Conservation (phyloP, 176 grass and related monocot genomes). For the Triticum dicoccoides region DNA sequence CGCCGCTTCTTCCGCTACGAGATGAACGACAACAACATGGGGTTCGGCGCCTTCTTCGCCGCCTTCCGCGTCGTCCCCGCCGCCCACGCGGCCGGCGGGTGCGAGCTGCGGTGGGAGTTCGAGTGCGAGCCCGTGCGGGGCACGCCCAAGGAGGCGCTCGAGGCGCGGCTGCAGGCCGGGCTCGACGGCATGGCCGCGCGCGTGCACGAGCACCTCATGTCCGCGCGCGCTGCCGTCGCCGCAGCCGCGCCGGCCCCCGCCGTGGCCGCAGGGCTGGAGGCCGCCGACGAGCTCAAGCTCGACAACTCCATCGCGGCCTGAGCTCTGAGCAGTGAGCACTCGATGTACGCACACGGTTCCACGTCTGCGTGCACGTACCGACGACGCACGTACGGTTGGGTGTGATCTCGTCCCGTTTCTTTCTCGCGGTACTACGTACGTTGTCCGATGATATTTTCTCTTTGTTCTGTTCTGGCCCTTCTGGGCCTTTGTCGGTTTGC, state of each 20-base stretch:
- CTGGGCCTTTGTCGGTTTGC: background rate
- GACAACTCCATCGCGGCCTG: constrained; percentile 46
- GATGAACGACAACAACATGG: constrained; percentile 92
- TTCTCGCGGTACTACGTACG: background rate
- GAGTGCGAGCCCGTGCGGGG: constrained; percentile 48
- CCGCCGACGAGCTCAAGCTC: constrained; percentile 31
- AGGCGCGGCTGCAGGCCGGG: constrained; percentile 44
- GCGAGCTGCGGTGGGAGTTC: constrained; percentile 57
- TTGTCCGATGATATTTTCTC: background rate
- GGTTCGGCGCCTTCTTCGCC: constrained; percentile 62
- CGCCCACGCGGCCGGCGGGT: background rate
- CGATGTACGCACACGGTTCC: too few species aligned
- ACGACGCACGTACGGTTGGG: too few species aligned
- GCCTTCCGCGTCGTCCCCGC: constrained; percentile 42
- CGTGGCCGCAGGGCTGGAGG: background rate
- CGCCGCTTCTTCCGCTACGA: constrained; percentile 74
- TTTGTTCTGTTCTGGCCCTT: background rate
- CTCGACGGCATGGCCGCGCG: constrained; percentile 49
- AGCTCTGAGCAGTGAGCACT: background rate
- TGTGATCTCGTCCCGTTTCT: background rate
- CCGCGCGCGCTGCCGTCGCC: background rate
- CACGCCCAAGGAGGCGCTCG: constrained; percentile 43
- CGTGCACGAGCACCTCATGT: constrained; percentile 26
- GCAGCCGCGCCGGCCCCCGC: background rate
- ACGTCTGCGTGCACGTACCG: background rate